These are phyloP conservation scores for Mycena vitilis DNA, from an alignment of 768 basidiomycete genomes.

Conservation along the genomic window DNA sequence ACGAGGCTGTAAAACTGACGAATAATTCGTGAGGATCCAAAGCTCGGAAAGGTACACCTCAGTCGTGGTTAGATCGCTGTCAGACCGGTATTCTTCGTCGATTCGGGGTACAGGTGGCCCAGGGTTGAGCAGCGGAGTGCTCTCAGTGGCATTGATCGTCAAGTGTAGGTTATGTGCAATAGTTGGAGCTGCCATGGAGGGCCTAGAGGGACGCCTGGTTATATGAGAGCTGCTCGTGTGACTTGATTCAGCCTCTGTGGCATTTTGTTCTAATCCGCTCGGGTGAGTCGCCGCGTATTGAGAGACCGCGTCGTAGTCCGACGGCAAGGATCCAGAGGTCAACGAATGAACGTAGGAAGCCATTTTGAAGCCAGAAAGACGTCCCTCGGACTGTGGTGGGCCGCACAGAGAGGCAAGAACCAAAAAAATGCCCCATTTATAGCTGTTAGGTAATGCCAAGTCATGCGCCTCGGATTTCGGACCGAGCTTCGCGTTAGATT, in stretches of 20 bases:
- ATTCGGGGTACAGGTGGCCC: slow-evolving; percentile 67
- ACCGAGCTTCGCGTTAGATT: background rate
- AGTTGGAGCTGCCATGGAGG: slow-evolving; percentile 34
- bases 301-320: slow-evolving; percentile 74
- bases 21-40: slow-evolving; percentile 67
- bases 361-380: slow-evolving; percentile 42
- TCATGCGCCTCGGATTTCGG: background rate
- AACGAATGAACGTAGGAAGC: slow-evolving; percentile 68
- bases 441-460: background rate
- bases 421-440: background rate
- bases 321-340: slow-evolving; percentile 68
- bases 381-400: background rate
- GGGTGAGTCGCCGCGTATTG: slow-evolving; percentile 53
- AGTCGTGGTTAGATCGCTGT: slow-evolving; percentile 44
- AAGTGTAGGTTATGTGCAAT: slow-evolving; percentile 23
- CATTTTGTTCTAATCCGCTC: slow-evolving; percentile 6
- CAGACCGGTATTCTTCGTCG: slow-evolving; percentile 55
- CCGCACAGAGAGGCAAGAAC: background rate
- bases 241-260: slow-evolving; percentile 12
- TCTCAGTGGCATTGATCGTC: slow-evolving; percentile 51
- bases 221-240: slow-evolving; percentile 34
- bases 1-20: slow-evolving; percentile 57
- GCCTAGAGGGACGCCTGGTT: slow-evolving; percentile 30
- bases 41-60: slow-evolving; percentile 69
- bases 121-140: slow-evolving; percentile 64